Percentiles rank a stretch among this genome's conserved stretches.
phyloP scores from a whole-genome alignment of 768 basidiomycete genomes.

The Mycena galericulata region DNA sequence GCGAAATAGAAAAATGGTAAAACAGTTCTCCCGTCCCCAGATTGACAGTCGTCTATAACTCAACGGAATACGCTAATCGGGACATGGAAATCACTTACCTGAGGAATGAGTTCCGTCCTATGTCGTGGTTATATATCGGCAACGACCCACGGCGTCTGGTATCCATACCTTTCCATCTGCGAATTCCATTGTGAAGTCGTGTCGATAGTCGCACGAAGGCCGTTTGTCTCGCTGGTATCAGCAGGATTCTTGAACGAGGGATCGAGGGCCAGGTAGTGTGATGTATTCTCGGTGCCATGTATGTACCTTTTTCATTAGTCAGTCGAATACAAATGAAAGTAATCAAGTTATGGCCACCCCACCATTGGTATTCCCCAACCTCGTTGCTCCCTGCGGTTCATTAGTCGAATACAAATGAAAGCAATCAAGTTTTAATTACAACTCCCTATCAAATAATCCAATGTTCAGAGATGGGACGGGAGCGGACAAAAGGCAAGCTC shows the following conservation, averaged over 20 bases:
- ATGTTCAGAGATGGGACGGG: no score
- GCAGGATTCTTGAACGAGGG: conserved; percentile 71
- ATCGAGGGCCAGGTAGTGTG: conserved; percentile 63
- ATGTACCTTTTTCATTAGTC: conserved; percentile 49
- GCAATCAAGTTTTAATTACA: conserved; percentile 42
- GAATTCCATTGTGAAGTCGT: conserved; percentile 67
- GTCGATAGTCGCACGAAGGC: conserved; percentile 67
- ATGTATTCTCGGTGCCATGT: conserved; percentile 64
- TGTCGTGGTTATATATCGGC: background rate
- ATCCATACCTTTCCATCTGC: conserved; percentile 52
- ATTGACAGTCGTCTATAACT: conserved; percentile 59
- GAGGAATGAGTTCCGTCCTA: conserved; percentile 48
- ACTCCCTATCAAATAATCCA: conserved; percentile 5
- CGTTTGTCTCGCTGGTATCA: conserved; percentile 59
- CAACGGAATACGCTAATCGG: conserved; percentile 32
- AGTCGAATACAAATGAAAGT: no score
- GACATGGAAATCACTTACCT: conserved; percentile 17
- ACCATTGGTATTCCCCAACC: conserved; percentile 71
- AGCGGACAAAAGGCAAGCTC: conserved; percentile 26
- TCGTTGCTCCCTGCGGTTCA: background rate
- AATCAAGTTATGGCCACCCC: no score
- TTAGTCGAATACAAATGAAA: no score
- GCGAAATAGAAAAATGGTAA: conserved; percentile 73
- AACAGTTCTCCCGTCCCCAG: conserved; percentile 68
- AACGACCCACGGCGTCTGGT: conserved; percentile 49